These are phyloP conservation scores for Podaxis sp. DNA, from an alignment of 768 basidiomycete species.

Conservation along the genomic window DNA sequence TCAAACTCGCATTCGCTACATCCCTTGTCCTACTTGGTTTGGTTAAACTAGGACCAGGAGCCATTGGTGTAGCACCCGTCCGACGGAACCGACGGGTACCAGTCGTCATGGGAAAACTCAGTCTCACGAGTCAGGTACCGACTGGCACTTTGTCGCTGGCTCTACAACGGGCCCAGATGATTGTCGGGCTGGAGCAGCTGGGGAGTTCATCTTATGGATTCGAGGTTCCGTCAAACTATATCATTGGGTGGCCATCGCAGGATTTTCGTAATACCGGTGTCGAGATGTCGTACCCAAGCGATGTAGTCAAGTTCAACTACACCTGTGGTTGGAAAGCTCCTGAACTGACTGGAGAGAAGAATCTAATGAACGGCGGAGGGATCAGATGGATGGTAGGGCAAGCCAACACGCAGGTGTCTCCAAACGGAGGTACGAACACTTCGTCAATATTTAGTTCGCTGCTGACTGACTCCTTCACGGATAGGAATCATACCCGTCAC, in stretches of 20 bases:
- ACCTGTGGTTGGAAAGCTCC: background rate
- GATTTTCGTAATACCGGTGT: background rate
- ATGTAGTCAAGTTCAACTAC: background rate
- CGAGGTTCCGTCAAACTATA: background rate
- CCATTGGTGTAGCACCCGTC: background rate
- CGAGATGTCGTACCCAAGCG: background rate
- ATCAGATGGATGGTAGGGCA: background rate
- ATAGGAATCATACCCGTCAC: background rate
- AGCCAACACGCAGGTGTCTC: background rate
- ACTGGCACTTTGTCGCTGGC: background rate
- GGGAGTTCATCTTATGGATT: background rate
- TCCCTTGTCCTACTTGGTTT: background rate
- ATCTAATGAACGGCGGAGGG: background rate
- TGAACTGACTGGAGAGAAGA: background rate
- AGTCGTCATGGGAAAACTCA: background rate
- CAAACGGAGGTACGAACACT: background rate
- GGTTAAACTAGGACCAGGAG: background rate
- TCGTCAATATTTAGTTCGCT: background rate
- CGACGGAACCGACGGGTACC: background rate
- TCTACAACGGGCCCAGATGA: conserved; percentile 1
- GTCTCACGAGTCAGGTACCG: background rate
- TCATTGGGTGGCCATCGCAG: background rate
- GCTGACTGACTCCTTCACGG: background rate
- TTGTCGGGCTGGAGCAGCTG: background rate
- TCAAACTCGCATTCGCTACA: background rate